phyloP scores from a whole-genome alignment of 225 moss, liverwort and hornwort genomes.

The Straminergon stramineum region DNA sequence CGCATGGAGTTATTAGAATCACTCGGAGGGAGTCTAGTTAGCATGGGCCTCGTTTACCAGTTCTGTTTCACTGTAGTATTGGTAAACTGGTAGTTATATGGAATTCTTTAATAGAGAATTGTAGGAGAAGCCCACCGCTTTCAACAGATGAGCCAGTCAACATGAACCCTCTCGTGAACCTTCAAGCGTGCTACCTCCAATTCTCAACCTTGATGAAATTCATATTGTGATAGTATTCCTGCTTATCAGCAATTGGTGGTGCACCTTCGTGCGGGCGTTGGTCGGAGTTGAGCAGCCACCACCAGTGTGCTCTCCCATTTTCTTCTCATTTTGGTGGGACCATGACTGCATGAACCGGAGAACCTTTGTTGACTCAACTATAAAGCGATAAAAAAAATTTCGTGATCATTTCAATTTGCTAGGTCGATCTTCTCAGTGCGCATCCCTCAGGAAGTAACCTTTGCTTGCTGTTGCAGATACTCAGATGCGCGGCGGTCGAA shows the following conservation, averaged over 20 bases:
- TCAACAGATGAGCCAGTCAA: background rate
- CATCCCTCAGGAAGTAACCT: background rate
- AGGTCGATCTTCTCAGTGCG: background rate
- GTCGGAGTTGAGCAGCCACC: background rate
- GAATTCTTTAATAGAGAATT: background rate
- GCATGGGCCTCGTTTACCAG: background rate
- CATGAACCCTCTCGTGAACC: background rate
- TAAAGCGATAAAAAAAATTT: background rate
- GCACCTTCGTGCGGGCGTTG: background rate
- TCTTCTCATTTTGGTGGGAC: background rate
- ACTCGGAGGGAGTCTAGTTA: background rate
- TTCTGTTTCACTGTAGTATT: background rate
- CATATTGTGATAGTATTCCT: background rate
- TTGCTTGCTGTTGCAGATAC: conserved; percentile 6
- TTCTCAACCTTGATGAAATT: background rate
- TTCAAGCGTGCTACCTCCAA: background rate
- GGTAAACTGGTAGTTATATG: background rate
- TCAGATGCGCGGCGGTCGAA: conserved; percentile 18
- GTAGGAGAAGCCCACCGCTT: background rate
- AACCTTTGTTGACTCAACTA: background rate
- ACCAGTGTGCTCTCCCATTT: background rate
- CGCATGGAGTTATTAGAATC: background rate
- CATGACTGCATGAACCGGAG: background rate
- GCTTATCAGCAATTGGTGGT: background rate
- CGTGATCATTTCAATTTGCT: background rate